Base-by-base conservation (phyloP, 257 asterid species). In the Solanum ossicruentum region DNA sequence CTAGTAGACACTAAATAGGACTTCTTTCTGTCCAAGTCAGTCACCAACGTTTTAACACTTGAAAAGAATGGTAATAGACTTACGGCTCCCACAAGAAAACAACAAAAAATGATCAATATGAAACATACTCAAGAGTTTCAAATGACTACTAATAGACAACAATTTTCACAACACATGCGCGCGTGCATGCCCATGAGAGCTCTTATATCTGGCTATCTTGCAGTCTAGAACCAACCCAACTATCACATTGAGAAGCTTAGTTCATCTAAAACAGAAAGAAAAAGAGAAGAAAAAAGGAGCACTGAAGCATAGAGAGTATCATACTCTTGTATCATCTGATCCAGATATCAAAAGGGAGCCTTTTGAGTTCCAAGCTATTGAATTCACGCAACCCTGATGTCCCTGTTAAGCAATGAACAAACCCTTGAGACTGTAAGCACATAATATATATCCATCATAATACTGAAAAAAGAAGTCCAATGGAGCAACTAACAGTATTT, bases 311-410 rank as follows among this genome's bases (percentile, higher is more conserved):
- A 17, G 21, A 71, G 61, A 88, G 85, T 49, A 86, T 73, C 97
- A 89, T 97, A 97, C 99, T 45, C 82, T 91, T 80, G 98, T 92
- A 88, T 97, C 99, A 90, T 97, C 99, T 63, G 99, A 97, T 86
- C 99, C 99, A 86, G 99, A 95, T 86, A 97, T 84, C 91, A 97
- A 87, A 85, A 97, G 88, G 20, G 99, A 94, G 87, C 99, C 99
- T 73, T 87, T 88, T 51, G 98, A 90, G 85, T 97, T 97, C 99
- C 99, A 97, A 85, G 99, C 92, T 86, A 97, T 87, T 28, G 98
- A 86, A 92, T 97, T 97, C 78, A 97, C 99, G 87, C 99, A 97
- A 78, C 99, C 95, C 82, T 81, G 93, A 89, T 97, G 99, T 84
- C 98, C 99, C 99, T 97, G 93, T 80, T 75, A 87, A 60, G 84